These are phyloP conservation scores for Schwanniomyces polymorphus DNA, from an alignment of 805 yeast genomes.

Conservation along the genomic window DNA sequence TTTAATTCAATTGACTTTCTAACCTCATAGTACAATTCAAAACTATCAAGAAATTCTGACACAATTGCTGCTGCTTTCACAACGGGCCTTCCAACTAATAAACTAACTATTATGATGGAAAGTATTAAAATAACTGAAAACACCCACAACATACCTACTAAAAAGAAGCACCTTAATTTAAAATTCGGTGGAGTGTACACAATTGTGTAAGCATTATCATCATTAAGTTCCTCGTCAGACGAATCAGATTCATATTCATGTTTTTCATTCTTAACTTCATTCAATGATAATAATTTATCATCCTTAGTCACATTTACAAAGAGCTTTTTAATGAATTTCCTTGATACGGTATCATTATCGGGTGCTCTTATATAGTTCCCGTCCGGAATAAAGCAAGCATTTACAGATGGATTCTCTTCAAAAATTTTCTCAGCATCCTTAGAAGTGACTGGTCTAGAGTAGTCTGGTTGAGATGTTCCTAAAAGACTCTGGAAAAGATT, in stretches of 20 bases:
- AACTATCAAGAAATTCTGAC: neutral
- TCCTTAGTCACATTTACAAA: slow-evolving; percentile 84
- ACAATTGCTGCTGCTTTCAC: slow-evolving; percentile 7
- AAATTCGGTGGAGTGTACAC: slow-evolving; percentile 89
- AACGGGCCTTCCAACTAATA: slow-evolving; percentile 30
- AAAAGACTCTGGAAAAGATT: slow-evolving; percentile 44
- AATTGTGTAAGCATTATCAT: slow-evolving; percentile 55
- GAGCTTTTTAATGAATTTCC: slow-evolving; percentile 60
- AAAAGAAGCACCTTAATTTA: slow-evolving; percentile 51
- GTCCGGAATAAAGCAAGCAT: slow-evolving; percentile 71
- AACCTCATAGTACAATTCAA: neutral
- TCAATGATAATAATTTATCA: slow-evolving; percentile 52
- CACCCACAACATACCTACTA: slow-evolving; percentile 50
- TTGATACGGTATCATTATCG: slow-evolving; percentile 70
- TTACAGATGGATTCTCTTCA: slow-evolving; percentile 35
- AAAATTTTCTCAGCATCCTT: slow-evolving; percentile 47
- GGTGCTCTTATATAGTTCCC: slow-evolving; percentile 89
- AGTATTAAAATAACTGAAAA: slow-evolving; percentile 37
- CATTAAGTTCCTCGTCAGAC: slow-evolving; percentile 38
- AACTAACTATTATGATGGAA: slow-evolving; percentile 16
- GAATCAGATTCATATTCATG: slow-evolving; percentile 30
- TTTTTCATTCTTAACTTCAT: slow-evolving; percentile 6
- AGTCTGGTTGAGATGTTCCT: slow-evolving; percentile 51
- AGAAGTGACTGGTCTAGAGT: slow-evolving; percentile 52
- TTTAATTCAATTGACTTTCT: neutral